Percentiles rank a stretch among this genome's conserved stretches.
Conservation (phyloP, 1,284 basidiomycete species). For the Pholiota adiposa region DNA sequence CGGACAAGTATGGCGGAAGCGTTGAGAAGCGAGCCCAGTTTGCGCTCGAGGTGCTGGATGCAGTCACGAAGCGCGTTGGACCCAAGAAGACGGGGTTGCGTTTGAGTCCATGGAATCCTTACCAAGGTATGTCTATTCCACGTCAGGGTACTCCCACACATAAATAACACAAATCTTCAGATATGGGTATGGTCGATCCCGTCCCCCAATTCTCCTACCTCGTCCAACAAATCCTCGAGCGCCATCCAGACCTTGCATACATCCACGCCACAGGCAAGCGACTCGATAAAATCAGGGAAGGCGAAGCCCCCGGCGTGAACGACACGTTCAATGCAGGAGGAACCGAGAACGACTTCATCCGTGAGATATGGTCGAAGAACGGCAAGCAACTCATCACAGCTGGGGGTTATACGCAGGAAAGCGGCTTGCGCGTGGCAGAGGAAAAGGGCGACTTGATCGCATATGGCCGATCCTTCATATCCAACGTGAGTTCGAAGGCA, state of each 20-base stretch:
- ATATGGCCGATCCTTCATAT: slow-evolving; percentile 51
- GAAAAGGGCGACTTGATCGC: slow-evolving; percentile 40
- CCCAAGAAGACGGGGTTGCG: slow-evolving; percentile 48
- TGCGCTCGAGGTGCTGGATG: slow-evolving; percentile 48
- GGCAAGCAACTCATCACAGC: slow-evolving; percentile 34
- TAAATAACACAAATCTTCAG: background rate
- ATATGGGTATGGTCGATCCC: slow-evolving; percentile 44
- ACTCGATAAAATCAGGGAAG: background rate
- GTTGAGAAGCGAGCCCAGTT: slow-evolving; percentile 54
- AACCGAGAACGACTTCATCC: slow-evolving; percentile 29
- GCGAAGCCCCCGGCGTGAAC: background rate
- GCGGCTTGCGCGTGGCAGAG: slow-evolving; percentile 24
- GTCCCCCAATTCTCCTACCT: slow-evolving; percentile 46
- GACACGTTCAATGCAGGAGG: slow-evolving; percentile 16
- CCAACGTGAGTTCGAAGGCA: slow-evolving; percentile 34
- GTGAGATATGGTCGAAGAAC: slow-evolving; percentile 29
- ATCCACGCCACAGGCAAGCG: slow-evolving; percentile 47
- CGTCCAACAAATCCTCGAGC: slow-evolving; percentile 35
- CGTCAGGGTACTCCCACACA: no score
- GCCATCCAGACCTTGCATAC: slow-evolving; percentile 49
- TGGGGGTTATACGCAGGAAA: slow-evolving; percentile 34
- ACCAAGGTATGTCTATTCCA: slow-evolving; percentile 9
- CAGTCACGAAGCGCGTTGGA: slow-evolving; percentile 35
- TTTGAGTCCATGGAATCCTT: slow-evolving; percentile 33
- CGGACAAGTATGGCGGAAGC: slow-evolving; percentile 59